Conservation (phyloP, 345 rosid genomes). For the Melaleuca alternifolia region DNA sequence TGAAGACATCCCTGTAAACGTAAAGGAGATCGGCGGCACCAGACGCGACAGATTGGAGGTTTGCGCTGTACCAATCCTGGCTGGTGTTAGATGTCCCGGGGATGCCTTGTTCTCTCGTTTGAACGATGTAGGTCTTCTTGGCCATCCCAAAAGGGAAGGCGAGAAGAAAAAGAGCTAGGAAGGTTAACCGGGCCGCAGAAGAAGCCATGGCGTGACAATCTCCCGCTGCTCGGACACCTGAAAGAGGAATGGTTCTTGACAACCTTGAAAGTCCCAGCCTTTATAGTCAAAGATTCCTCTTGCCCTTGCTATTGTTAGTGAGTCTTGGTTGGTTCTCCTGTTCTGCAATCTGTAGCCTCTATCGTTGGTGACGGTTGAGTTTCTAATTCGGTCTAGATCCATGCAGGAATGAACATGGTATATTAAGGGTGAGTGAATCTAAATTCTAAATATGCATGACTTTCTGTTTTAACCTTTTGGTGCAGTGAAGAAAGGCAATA, state of each 20-base stretch:
- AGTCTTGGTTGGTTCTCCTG: neutral
- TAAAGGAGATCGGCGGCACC: constrained; percentile 16
- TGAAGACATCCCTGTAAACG: constrained; percentile 43
- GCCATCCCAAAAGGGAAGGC: neutral
- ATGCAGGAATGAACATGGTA: neutral
- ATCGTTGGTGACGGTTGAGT: neutral
- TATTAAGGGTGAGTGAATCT: neutral
- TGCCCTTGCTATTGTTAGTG: neutral
- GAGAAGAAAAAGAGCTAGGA: neutral
- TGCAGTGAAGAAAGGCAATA: neutral
- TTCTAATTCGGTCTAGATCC: neutral
- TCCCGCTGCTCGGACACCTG: neutral
- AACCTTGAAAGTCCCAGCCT: neutral
- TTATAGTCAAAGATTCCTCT: neutral
- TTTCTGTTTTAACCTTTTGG: neutral
- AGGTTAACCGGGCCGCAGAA: neutral
- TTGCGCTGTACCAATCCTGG: constrained; percentile 56
- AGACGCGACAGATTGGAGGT: constrained; percentile 39
- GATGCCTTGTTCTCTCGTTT: constrained; percentile 47
- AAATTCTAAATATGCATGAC: neutral
- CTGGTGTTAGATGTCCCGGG: constrained; percentile 41
- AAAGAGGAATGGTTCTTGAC: neutral
- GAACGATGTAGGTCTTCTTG: constrained; percentile 60
- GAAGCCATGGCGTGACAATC: neutral
- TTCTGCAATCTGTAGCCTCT: neutral